Evolutionary conservation across 371 early-diverging fungal species (phyloP), one percentile per base, ranked within the genome.

Genomic region (Mucor indicus): DNA sequence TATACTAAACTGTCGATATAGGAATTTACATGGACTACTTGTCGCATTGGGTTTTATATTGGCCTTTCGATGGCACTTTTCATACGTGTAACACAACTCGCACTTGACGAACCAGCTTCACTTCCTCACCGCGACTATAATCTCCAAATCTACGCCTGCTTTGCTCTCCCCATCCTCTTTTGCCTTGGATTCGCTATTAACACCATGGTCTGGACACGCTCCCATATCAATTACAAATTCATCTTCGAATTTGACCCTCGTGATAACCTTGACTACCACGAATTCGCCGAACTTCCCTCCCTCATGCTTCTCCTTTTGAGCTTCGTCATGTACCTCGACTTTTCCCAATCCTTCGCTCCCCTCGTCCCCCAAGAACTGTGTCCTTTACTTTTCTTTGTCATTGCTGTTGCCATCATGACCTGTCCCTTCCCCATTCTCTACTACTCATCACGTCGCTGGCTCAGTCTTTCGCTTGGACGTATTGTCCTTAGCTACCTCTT

Each of bases 171-270:
- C 13, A 75, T 86, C n/a, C 20, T 86, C 0, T 87, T 90, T 50
- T 49, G 71, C 29, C 67, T 87, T 13, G 72, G 87, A 22, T 81
- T 91, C 44, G 79, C 85, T 8, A 38, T 89, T 31, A 88, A 90
- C 53, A 74, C 87, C 65, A 52, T 76, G 48, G 80, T 80, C 4
- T 92, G 92, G 92, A 50, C 72, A 21, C 72, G 66, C 15, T 72
- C 65, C 15, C 69, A 80, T 48, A 87, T 92, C 64, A 92, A 90
- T 60, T 92, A 92, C 64, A 83, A 83, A 51, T 91, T 92, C 51
- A 91, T 92, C 33, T 92, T 92, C 67, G 91, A 90, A 37, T 77
- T 92, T 31, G 81, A 92, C 57, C 84, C 89, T 12, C 69, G 93
- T 55, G 75, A 88, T 53, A 81, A 86, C 41, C 60, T 91, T 20